Conservation (phyloP, 1,284 basidiomycete genomes). For the Albatrellus sp. region DNA sequence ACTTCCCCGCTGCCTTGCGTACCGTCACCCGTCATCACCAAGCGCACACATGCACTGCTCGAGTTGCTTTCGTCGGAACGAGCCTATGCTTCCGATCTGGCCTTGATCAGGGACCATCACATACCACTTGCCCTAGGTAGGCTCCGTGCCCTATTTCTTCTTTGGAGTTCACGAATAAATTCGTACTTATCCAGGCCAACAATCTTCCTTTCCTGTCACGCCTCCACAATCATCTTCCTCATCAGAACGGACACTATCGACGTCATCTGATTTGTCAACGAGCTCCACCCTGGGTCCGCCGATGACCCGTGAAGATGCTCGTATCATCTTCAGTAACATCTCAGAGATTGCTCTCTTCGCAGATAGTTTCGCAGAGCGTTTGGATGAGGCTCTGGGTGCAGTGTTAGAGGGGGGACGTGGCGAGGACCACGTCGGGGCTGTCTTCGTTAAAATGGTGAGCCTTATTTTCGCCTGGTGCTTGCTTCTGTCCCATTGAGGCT, state of each 20-base stretch:
- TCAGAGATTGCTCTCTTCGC: slow-evolving; percentile 63
- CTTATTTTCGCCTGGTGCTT: not conserved
- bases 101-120: slow-evolving; percentile 76
- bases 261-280: slow-evolving; percentile 39
- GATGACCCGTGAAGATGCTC: slow-evolving; percentile 61
- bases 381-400: slow-evolving; percentile 45
- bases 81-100: slow-evolving; percentile 81
- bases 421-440: slow-evolving; percentile 63
- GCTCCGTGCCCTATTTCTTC: slow-evolving; percentile 10
- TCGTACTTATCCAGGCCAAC: slow-evolving; percentile 15
- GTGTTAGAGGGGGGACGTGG: slow-evolving; percentile 41
- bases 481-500: slow-evolving; percentile 14
- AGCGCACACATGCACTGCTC: slow-evolving; percentile 73
- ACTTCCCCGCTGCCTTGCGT: slow-evolving; percentile 5
- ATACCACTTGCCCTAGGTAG: slow-evolving; percentile 63
- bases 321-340: slow-evolving; percentile 73
- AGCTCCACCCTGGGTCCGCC: slow-evolving; percentile 29
- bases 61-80: slow-evolving; percentile 80
- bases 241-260: slow-evolving; percentile 34
- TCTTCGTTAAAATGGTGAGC: slow-evolving; percentile 63
- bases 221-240: slow-evolving; percentile 22
- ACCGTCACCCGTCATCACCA: slow-evolving; percentile 29
- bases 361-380: slow-evolving; percentile 47
- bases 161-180: not conserved
- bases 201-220: slow-evolving; percentile 16